phyloP scores from a whole-genome alignment of 1,139 yeast genomes.

The Yamadazyma triangularis region DNA sequence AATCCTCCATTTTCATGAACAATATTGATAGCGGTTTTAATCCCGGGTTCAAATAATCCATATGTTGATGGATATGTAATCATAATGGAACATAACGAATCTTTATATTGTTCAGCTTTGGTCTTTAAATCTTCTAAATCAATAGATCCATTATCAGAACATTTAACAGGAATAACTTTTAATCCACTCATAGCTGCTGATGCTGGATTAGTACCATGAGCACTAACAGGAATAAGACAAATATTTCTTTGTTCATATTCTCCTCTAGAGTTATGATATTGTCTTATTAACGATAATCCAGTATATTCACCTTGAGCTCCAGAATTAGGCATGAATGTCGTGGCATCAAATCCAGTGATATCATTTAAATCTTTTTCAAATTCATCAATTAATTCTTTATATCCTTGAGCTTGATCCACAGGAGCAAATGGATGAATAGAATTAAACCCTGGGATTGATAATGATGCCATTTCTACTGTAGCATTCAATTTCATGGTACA shows the following conservation, averaged over 20 bases:
- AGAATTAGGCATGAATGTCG: slow-evolving; percentile 92
- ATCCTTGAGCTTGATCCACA: slow-evolving; percentile 79
- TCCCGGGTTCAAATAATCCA: slow-evolving; percentile 93
- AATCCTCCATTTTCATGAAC: slow-evolving; percentile 90
- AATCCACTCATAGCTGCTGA: slow-evolving; percentile 97
- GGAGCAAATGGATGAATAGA: slow-evolving; percentile 93
- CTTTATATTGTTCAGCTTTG: slow-evolving; percentile 69
- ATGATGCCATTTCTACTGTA: slow-evolving; percentile 90
- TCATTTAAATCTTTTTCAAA: slow-evolving; percentile 83
- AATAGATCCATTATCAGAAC: slow-evolving; percentile 79
- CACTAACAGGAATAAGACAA: slow-evolving; percentile 93
- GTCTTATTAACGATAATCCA: slow-evolving; percentile 81
- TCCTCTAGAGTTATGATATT: slow-evolving; percentile 70
- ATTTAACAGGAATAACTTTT: slow-evolving; percentile 88
- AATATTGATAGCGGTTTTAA: slow-evolving; percentile 74
- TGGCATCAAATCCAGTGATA: slow-evolving; percentile 92
- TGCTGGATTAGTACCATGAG: slow-evolving; percentile 98
- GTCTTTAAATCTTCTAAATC: slow-evolving; percentile 70
- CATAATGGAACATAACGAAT: slow-evolving; percentile 87
- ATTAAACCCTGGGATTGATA: slow-evolving; percentile 91
- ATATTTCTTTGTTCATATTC: slow-evolving; percentile 67
- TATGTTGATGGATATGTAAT: slow-evolving; percentile 96
- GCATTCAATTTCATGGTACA: slow-evolving; percentile 98
- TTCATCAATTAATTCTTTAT: slow-evolving; percentile 66
- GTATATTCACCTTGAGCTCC: slow-evolving; percentile 99